Evolutionary conservation across 805 yeast genomes (phyloP).

Genomic region (Nakazawaea siamensis): DNA sequence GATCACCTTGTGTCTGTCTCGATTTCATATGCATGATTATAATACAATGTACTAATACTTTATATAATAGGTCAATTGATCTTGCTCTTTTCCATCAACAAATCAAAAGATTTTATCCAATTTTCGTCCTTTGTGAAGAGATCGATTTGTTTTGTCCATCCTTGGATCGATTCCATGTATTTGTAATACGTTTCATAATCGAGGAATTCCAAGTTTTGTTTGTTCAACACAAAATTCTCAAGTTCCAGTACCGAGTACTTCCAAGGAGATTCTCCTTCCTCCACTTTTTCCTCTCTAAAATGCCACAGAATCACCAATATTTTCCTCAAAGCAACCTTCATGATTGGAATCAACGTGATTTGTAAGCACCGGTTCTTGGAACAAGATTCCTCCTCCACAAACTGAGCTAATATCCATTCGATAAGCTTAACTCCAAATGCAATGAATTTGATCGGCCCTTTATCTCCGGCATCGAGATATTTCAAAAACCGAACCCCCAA

Average conservation of each 20-base stretch:
- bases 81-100: no score
- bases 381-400: conserved; percentile 2
- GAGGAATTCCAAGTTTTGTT: background rate
- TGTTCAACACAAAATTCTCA: conserved; percentile 1
- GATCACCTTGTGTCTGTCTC: no score
- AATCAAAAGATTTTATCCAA: conserved; percentile 1
- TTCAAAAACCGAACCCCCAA: conserved; percentile 2
- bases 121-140: background rate
- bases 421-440: background rate
- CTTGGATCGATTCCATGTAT: background rate
- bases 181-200: no score
- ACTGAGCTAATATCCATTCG: conserved; percentile 4
- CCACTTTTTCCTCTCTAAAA: background rate
- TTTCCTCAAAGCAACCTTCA: background rate
- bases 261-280: background rate
- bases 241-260: background rate
- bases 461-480: background rate
- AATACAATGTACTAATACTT: no score
- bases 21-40: no score
- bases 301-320: background rate
- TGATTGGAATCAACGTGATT: background rate
- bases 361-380: conserved; percentile 8
- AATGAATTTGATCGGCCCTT: background rate
- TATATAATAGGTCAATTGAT: no score
- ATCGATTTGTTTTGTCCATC: background rate